Conservation (phyloP, 2,329 filamentous ascomycete genomes). For the Alternaria gansuensis region DNA sequence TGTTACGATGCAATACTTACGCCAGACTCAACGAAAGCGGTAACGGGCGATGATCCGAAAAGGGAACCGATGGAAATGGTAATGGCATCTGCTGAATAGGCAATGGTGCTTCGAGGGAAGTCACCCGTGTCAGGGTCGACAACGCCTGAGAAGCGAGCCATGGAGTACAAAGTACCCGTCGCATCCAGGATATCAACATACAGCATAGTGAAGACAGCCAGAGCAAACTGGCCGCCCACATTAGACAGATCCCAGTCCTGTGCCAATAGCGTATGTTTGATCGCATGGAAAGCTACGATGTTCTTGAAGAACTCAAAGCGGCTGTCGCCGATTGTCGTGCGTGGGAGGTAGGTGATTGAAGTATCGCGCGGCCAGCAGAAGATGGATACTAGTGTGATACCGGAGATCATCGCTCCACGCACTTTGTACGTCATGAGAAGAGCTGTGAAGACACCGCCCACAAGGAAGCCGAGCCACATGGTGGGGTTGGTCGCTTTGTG, state of each 20-base stretch:
- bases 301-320: conserved; percentile 87
- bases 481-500: conserved; percentile 82
- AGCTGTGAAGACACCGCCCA: conserved; percentile 80
- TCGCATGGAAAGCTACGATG: conserved; percentile 83
- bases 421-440: conserved; percentile 85
- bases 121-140: conserved; percentile 85
- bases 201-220: conserved; percentile 86
- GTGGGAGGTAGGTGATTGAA: conserved; percentile 80
- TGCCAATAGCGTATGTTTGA: conserved; percentile 72
- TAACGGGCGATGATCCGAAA: conserved; percentile 81
- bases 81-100: conserved; percentile 83
- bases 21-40: conserved; percentile 85
- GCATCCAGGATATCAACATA: conserved; percentile 87
- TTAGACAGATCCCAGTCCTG: conserved; percentile 76
- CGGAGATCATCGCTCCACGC: conserved; percentile 84
- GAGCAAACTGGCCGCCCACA: conserved; percentile 77
- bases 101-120: conserved; percentile 85
- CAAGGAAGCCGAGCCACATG: conserved; percentile 90
- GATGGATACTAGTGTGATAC: conserved; percentile 83
- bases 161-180: conserved; percentile 86
- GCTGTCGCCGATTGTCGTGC: conserved; percentile 72
- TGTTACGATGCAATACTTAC: conserved; percentile 49
- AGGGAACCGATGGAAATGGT: conserved; percentile 82
- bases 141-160: conserved; percentile 83
- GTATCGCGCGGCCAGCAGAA: conserved; percentile 87